Conservation (phyloP, 768 basidiomycete genomes). For the Leccinum olivaceopallidum region DNA sequence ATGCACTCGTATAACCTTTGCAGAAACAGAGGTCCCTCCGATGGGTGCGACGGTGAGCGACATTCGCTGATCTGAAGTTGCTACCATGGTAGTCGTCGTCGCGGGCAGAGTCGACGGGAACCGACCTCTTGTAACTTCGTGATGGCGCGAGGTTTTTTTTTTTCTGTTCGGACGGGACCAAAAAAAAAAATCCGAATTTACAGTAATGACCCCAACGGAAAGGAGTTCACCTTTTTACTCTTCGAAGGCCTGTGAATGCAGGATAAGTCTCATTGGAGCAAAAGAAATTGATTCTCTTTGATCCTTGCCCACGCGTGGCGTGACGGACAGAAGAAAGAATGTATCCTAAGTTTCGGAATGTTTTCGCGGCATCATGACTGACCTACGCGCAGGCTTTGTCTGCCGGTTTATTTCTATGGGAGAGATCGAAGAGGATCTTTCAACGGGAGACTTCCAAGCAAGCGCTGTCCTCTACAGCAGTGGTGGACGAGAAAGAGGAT, state of each 20-base stretch:
- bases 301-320: slow-evolving; percentile 99
- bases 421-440: slow-evolving; percentile 97
- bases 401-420: slow-evolving; percentile 98
- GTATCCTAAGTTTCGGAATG: slow-evolving; percentile 44
- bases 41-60: slow-evolving; percentile 49
- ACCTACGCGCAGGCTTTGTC: slow-evolving; percentile 71
- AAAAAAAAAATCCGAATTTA: slow-evolving; percentile 51
- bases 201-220: slow-evolving; percentile 89
- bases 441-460: slow-evolving; percentile 97
- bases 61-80: slow-evolving; percentile 59
- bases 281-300: slow-evolving; percentile 84
- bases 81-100: slow-evolving; percentile 17
- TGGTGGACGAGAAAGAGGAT: slow-evolving; percentile 96
- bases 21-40: slow-evolving; percentile 70
- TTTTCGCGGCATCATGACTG: neutral
- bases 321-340: slow-evolving; percentile 99
- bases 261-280: slow-evolving; percentile 95
- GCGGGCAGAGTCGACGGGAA: slow-evolving; percentile 3
- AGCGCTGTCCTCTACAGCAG: slow-evolving; percentile 87
- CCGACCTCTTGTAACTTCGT: slow-evolving; percentile 5
- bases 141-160: slow-evolving; percentile 66
- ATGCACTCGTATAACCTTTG: slow-evolving; percentile 78
- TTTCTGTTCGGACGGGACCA: slow-evolving; percentile 90
- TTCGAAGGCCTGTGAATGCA: slow-evolving; percentile 96
- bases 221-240: slow-evolving; percentile 91